Base-by-base conservation (phyloP, 2,329 filamentous ascomycete genomes). In the Aureobasidium sp. region DNA sequence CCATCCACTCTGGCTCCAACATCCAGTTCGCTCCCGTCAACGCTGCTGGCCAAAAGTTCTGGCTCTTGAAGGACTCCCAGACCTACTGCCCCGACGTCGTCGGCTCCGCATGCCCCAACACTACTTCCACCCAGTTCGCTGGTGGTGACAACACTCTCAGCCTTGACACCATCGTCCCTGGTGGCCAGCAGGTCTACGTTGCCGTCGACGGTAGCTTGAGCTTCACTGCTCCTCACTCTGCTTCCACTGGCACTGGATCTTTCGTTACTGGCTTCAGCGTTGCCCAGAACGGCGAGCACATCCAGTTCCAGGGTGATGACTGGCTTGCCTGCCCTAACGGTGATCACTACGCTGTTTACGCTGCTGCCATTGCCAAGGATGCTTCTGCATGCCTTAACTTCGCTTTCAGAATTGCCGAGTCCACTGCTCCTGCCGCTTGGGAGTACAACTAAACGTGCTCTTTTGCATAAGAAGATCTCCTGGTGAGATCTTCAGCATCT, bases 341-440 rank as follows among this genome's bases (percentile, higher is more conserved):
- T n/a, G 61, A 30, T 8, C 21, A 21, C 27, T 65, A 62, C 25
- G 52, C 34, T 2, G 39, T 65, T 3, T 65, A 57, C 52, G 63
- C 62, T 13, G 44, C 59, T 36, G 58, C 42, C 15, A 45, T 39
- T 16, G 47, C 29, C 15, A 59, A 57, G 16, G 54, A 47, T 25
- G 39, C n/a, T 25, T 6, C 30, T 2, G 55, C 15, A 16, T 65
- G 63, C 39, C 11, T 55, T 29, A 54, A 62, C 6, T 65, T 65
- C n/a, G 53, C 42, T 32, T 65, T 61, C 42, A 58, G 61, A 45
- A 13, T 62, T 32, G 32, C 71, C 73, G 13, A 77, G 64, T 25
- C 15, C 25, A 11, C n/a, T 8, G 41, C 39, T 9, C 59, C 59
- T 34, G 59, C 59, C 41, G 59, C 59, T 54, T 61, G 48, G 48